Conservation (phyloP, 2,329 filamentous ascomycete species). For the Aspergillus unguis region DNA sequence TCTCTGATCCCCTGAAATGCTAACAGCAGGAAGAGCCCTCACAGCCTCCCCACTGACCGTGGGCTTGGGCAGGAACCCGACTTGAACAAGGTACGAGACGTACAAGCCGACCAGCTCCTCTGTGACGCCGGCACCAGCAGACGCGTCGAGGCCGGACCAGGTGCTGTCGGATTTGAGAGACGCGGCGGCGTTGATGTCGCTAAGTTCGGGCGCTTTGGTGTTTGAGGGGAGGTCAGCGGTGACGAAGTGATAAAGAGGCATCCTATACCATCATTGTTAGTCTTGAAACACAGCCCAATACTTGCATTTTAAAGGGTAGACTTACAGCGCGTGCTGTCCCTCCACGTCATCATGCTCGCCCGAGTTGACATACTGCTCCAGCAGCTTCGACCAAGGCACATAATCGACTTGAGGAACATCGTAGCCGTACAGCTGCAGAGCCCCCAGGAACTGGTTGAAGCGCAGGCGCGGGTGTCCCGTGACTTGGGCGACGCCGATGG, state of each 20-base stretch:
- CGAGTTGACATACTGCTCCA: conserved; percentile 66
- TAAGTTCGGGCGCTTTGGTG: conserved; percentile 69
- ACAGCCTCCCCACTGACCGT: conserved; percentile 19
- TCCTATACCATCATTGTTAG: conserved; percentile 29
- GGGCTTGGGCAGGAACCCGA: conserved; percentile 57
- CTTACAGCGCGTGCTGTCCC: conserved; percentile 62
- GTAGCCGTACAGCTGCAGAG: conserved; percentile 71
- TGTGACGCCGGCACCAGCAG: conserved; percentile 55
- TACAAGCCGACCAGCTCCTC: conserved; percentile 62
- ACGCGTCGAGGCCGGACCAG: conserved; percentile 58
- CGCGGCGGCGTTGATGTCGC: conserved; percentile 65
- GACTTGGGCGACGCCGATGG: conserved; percentile 67
- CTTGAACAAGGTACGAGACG: conserved; percentile 59
- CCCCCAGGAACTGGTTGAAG: conserved; percentile 72
- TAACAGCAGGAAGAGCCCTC: conserved; percentile 43
- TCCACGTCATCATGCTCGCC: conserved; percentile 56
- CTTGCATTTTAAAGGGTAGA: not conserved
- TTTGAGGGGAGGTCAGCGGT: conserved; percentile 66
- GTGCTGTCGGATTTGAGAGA: conserved; percentile 62
- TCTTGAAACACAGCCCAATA: not conserved
- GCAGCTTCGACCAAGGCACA: conserved; percentile 62
- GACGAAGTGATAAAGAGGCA: conserved; percentile 73
- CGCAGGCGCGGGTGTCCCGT: conserved; percentile 74
- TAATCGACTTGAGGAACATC: conserved; percentile 65
- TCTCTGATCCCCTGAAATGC: conserved; percentile 47